Evolutionary conservation across 768 basidiomycete genomes (phyloP), one percentile per base, ranked within the genome.

Genomic region (Russula lepida): DNA sequence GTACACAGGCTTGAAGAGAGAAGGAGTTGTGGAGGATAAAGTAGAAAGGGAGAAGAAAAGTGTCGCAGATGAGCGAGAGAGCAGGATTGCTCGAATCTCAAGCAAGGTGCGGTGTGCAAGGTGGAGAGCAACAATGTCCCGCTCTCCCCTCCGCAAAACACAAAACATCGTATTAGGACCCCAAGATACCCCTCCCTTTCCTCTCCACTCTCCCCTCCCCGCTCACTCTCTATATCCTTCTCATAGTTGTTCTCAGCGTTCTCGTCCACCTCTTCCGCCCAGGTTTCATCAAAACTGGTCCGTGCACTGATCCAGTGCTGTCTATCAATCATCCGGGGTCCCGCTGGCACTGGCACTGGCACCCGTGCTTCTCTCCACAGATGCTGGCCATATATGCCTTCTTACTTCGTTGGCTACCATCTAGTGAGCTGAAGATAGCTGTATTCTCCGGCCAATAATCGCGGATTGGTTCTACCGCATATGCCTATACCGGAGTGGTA

Each of bases 31-130:
- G 56, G 33, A 19, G 32, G 27, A 23, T 47, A 37, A 52, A 59
- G 43, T 35, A 54, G 32, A 47, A 54, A 46, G 4, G 7, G 50
- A 30, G 61, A 54, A 62, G 46, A 63, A 62, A 58, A 58, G 62
- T 63, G 39, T 63, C 62, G 62, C 62, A 52, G 37, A 58, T 63
- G 41, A 6, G 56, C 44, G 56, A 58, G 58, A 52, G 62, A 52
- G 62, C 56, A 52, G 37, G 51, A 53, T 25, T 53, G 56, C 56
- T 62, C 56, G 56, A 62, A 54, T 58, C 56, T 57, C 61, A 47
- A 48, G 59, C 54, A 49, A 32, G 54, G 46, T 37, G 37, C 54
- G 44, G 30, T 32, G 41, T 44, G 55, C 49, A 43, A 56, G 43
- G 55, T 23, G 23, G 47, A 47, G 32, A 37, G 35, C 32, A 53